These are phyloP conservation scores for Afroboletus lepidellus DNA, from an alignment of 1,284 basidiomycete genomes.

Conservation along the genomic window DNA sequence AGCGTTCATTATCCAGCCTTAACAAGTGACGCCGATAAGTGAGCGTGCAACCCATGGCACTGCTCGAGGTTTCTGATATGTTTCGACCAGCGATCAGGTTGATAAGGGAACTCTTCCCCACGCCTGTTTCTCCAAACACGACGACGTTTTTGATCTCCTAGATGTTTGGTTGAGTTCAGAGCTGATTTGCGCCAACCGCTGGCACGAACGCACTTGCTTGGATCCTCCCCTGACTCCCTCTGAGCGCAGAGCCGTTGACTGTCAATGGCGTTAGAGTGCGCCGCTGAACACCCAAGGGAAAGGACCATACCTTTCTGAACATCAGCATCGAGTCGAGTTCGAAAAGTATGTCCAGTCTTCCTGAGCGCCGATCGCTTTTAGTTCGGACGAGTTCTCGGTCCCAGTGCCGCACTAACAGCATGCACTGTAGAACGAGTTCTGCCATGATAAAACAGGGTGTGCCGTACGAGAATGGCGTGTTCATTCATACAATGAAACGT, in stretches of 20 bases:
- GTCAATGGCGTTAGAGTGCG: conserved; percentile 6
- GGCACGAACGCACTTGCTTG: conserved; percentile 19
- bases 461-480: background rate
- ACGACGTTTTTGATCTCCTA: conserved; percentile 25
- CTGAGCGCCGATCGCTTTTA: conserved; percentile 14
- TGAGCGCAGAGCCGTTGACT: conserved; percentile 7
- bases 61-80: conserved; percentile 25
- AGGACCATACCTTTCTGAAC: conserved; percentile 12
- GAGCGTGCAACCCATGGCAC: conserved; percentile 26
- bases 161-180: background rate
- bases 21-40: conserved; percentile 16
- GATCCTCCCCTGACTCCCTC: background rate
- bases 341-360: background rate
- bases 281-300: background rate
- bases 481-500: conserved; percentile 1
- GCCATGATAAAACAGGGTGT: background rate
- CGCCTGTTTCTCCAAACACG: conserved; percentile 32
- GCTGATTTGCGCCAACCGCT: background rate
- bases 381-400: background rate
- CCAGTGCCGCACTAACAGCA: conserved; percentile 15
- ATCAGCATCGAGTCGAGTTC: background rate
- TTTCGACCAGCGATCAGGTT: conserved; percentile 25
- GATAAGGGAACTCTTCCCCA: conserved; percentile 33
- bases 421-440: background rate
- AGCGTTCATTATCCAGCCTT: conserved; percentile 12